Percentiles rank a stretch among this genome's conserved stretches.
Evolutionary conservation across 1,139 yeast species (phyloP).

Genomic region (Taphrina flavorubra): DNA sequence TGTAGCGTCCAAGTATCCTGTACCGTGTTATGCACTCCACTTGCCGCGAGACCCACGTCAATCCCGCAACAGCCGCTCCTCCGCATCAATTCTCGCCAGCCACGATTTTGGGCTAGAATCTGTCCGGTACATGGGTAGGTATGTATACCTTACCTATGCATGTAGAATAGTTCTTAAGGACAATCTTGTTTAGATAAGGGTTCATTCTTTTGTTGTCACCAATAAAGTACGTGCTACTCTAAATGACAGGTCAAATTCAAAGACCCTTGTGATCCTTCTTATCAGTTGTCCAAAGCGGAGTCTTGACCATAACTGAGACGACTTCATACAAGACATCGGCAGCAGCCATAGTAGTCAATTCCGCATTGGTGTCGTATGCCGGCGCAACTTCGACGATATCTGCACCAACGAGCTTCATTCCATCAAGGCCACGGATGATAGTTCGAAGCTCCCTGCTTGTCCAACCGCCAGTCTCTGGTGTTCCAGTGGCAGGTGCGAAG

Average conservation of each 20-base stretch:
- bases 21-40: too few relatives aligned
- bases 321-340: constrained; percentile 76
- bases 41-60: too few relatives aligned
- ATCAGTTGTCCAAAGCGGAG: constrained; percentile 17
- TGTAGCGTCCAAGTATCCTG: too few relatives aligned
- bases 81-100: too few relatives aligned
- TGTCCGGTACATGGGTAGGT: too few relatives aligned
- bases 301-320: constrained; percentile 72
- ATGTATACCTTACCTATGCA: too few relatives aligned
- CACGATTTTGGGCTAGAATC: too few relatives aligned
- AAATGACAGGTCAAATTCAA: not conserved
- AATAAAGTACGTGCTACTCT: too few relatives aligned
- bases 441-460: constrained; percentile 72
- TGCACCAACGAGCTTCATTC: constrained; percentile 71
- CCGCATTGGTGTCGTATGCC: constrained; percentile 66
- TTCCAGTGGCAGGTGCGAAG: constrained; percentile 81
- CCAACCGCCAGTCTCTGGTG: constrained; percentile 83
- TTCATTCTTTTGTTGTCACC: too few relatives aligned
- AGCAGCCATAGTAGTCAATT: constrained; percentile 74
- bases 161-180: too few relatives aligned
- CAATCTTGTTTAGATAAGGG: too few relatives aligned
- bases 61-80: too few relatives aligned
- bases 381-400: constrained; percentile 82
- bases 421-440: constrained; percentile 64
- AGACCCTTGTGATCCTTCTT: constrained; percentile 19